A percentile compares a stretch with the other conserved stretches of the same genome.
Evolutionary conservation across 2,329 filamentous ascomycete species (phyloP).

Genomic region (Didymella glomerata): DNA sequence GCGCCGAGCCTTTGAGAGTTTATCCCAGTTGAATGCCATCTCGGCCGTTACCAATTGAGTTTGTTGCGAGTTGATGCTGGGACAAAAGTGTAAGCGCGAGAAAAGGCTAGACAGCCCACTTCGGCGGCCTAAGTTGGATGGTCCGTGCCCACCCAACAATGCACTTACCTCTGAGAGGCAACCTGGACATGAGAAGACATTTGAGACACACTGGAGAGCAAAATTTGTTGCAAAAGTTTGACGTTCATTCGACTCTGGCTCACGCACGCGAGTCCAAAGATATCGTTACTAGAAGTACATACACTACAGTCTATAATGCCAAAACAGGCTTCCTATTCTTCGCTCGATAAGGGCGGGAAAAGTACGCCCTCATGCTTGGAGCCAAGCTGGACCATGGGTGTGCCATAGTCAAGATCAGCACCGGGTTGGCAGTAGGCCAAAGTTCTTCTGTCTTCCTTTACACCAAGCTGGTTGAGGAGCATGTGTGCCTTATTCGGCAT

Average conservation of each 20-base stretch:
- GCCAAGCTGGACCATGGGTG: slow-evolving; percentile 52
- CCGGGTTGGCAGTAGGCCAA: slow-evolving; percentile 70
- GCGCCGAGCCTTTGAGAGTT: slow-evolving; percentile 41
- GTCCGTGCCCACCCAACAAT: slow-evolving; percentile 9
- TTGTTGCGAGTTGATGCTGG: slow-evolving; percentile 13
- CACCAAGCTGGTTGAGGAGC: slow-evolving; percentile 80
- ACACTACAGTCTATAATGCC: slow-evolving; percentile 11
- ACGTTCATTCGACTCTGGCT: neutral
- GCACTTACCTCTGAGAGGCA: neutral
- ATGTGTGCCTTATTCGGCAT: slow-evolving; percentile 80
- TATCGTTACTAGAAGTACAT: slow-evolving; percentile 11
- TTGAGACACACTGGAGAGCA: neutral
- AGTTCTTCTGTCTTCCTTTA: slow-evolving; percentile 68
- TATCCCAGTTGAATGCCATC: slow-evolving; percentile 51
- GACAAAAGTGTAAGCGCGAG: slow-evolving; percentile 19
- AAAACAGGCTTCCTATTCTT: slow-evolving; percentile 25
- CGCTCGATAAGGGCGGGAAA: slow-evolving; percentile 57
- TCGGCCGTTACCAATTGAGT: slow-evolving; percentile 5
- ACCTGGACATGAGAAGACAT: neutral
- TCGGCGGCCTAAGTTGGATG: slow-evolving; percentile 27
- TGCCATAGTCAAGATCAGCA: slow-evolving; percentile 75
- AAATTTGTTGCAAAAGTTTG: neutral
- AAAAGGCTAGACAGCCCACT: slow-evolving; percentile 30
- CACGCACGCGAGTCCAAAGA: neutral
- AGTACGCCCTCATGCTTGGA: slow-evolving; percentile 57